Conservation (phyloP, 176 grass and related monocot genomes). For the Zoysia japonica region DNA sequence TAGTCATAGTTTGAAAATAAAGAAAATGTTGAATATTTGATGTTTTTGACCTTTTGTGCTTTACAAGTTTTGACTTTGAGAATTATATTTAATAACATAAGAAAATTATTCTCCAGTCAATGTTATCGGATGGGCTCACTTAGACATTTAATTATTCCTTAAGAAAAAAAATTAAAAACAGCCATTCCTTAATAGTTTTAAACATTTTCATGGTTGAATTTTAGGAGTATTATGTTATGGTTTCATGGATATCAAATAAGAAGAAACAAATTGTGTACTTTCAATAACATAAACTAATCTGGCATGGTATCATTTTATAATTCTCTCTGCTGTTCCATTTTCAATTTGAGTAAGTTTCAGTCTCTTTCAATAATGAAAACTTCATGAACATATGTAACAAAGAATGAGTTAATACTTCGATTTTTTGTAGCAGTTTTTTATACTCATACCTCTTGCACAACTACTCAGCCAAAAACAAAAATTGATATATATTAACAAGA, state of each 20-base stretch:
- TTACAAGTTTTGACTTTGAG: not conserved
- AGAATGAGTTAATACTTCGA: not conserved
- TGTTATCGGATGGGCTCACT: not conserved
- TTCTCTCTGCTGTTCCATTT: not conserved
- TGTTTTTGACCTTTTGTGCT: not conserved
- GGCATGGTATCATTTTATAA: not conserved
- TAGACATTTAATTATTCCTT: too few species aligned
- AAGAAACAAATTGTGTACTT: not conserved
- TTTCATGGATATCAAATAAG: not conserved
- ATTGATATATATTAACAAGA: not conserved
- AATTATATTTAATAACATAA: not conserved
- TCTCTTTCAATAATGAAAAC: not conserved
- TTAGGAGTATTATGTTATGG: not conserved
- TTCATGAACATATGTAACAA: conserved; percentile 14
- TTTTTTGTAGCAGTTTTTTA: not conserved
- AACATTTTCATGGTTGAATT: not conserved
- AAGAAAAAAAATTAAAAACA: too few species aligned
- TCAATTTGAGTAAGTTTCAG: not conserved
- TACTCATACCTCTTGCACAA: not conserved
- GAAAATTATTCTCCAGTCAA: not conserved
- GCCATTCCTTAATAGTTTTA: not conserved
- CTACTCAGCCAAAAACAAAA: not conserved
- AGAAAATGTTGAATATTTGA: not conserved
- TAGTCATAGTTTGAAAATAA: not conserved
- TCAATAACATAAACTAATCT: not conserved